Conservation (phyloP, 495 filamentous ascomycete species). For the Parachaetomium inaequale region DNA sequence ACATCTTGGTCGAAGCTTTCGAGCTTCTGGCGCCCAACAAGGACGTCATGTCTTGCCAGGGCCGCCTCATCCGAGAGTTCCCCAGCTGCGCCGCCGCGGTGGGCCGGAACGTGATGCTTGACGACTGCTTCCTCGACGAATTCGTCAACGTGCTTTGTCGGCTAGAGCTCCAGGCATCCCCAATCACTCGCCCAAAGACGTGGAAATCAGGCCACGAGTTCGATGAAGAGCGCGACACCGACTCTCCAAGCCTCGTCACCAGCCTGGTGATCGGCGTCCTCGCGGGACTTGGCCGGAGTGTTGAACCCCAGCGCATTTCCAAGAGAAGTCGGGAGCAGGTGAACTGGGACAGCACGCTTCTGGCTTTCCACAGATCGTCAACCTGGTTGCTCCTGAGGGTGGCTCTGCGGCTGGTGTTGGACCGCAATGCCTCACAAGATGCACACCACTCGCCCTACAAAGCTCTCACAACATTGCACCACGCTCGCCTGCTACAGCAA, state of each 20-base stretch:
- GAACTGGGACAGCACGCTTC: constrained; percentile 38
- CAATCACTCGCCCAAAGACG: constrained; percentile 37
- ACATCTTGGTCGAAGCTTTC: constrained; percentile 51
- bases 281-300: constrained; percentile 37
- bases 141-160: constrained; percentile 41
- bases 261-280: constrained; percentile 52
- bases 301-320: constrained; percentile 35
- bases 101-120: constrained; percentile 27
- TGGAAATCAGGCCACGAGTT: constrained; percentile 39
- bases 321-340: constrained; percentile 64
- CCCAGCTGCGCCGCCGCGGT: constrained; percentile 50
- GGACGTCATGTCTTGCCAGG: constrained; percentile 45
- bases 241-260: constrained; percentile 53
- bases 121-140: constrained; percentile 35
- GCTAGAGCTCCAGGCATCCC: constrained; percentile 36
- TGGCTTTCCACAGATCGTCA: constrained; percentile 56
- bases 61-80: constrained; percentile 53
- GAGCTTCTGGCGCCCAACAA: constrained; percentile 52
- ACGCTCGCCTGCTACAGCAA: constrained; percentile 38
- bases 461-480: constrained; percentile 51
- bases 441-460: constrained; percentile 47
- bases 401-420: constrained; percentile 42
- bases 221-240: constrained; percentile 52
- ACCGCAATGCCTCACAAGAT: constrained; percentile 13
- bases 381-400: constrained; percentile 61